A percentile compares a stretch with the other conserved stretches of the same genome.
These are phyloP conservation scores for Hirschfeldia incana DNA, from an alignment of 345 rosid genomes.

Conservation along the genomic window DNA sequence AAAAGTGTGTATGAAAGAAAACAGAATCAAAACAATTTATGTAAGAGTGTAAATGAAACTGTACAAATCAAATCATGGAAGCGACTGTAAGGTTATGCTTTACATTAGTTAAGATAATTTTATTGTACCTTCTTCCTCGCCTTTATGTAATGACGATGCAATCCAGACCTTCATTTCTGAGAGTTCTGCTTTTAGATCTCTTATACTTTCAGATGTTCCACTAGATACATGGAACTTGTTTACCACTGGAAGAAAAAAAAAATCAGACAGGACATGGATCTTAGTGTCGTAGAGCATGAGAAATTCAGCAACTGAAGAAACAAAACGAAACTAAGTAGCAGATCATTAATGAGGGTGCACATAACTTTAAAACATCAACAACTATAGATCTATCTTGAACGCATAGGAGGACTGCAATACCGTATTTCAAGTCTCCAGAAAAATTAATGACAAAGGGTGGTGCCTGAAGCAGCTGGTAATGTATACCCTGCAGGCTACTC, in stretches of 20 bases:
- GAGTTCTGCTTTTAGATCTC: constrained; percentile 59
- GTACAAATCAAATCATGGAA: too few species aligned
- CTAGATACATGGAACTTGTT: constrained; percentile 45
- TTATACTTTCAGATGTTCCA: constrained; percentile 41
- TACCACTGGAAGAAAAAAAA: constrained; percentile 43
- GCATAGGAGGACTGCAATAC: constrained; percentile 38
- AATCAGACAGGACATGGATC: constrained; percentile 14
- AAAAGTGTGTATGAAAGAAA: too few species aligned
- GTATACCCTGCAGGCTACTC: constrained; percentile 80
- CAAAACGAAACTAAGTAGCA: constrained; percentile 9
- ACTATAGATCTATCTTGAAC: not conserved
- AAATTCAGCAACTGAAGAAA: constrained; percentile 1
- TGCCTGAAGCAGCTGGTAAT: constrained; percentile 79
- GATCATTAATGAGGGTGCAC: not conserved
- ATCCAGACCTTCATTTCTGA: constrained; percentile 70
- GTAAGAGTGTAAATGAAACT: too few species aligned
- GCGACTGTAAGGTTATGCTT: not conserved
- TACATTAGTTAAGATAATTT: not conserved
- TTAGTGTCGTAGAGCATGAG: not conserved
- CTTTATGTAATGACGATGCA: constrained; percentile 86
- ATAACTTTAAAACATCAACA: not conserved
- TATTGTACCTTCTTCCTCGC: constrained; percentile 89
- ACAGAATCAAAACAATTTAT: too few species aligned
- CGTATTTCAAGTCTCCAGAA: constrained; percentile 89
- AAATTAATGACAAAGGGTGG: constrained; percentile 65